Evolutionary conservation across 2,329 filamentous ascomycete genomes (phyloP).

Genomic region (Sclerotinia subarctica): DNA sequence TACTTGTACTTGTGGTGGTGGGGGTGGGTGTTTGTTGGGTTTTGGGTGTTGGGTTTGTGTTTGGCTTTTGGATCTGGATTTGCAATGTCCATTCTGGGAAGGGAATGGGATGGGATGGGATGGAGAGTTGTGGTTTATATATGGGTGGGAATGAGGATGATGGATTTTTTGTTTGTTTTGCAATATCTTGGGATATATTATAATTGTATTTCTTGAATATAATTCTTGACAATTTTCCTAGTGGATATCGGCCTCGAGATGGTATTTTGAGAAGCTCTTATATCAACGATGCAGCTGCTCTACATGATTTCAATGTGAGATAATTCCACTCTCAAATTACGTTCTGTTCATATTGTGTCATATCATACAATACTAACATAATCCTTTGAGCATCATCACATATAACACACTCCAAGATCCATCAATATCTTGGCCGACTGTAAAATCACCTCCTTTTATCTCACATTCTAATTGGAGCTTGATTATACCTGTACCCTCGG

Average conservation of each 20-base stretch:
- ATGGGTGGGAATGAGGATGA: not conserved
- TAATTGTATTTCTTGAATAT: not conserved
- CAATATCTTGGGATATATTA: too few relatives aligned
- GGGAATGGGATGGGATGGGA: too few relatives aligned
- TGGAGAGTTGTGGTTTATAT: not conserved
- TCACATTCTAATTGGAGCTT: too few relatives aligned
- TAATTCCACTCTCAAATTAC: not conserved
- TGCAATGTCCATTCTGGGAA: not conserved
- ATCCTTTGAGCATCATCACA: too few relatives aligned
- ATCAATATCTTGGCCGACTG: too few relatives aligned
- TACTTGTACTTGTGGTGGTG: too few relatives aligned
- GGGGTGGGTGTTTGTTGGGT: not conserved
- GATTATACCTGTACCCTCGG: too few relatives aligned
- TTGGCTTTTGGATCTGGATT: not conserved
- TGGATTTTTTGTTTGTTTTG: not conserved
- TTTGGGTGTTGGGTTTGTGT: not conserved
- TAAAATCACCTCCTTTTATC: too few relatives aligned
- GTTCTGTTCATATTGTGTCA: not conserved
- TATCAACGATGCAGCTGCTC: not conserved
- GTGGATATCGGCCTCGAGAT: too few relatives aligned
- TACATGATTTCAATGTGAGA: not conserved
- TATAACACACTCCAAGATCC: too few relatives aligned
- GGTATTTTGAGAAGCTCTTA: not conserved
- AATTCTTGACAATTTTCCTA: not conserved
- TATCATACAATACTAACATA: not conserved